Base-by-base conservation (phyloP, 345 rosid genomes). In the Eutrema heterophyllum region DNA sequence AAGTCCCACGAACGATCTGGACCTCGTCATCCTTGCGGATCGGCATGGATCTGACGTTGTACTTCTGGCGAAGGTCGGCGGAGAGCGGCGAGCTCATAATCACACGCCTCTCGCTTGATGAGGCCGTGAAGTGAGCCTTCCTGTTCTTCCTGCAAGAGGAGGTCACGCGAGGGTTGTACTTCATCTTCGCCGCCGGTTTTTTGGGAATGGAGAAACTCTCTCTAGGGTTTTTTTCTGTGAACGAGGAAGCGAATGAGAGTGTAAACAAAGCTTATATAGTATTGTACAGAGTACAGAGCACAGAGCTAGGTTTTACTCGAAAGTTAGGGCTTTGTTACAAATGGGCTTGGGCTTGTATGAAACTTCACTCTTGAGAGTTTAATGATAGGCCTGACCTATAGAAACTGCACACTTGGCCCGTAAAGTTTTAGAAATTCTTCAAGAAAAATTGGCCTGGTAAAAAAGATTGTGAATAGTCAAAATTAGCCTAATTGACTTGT, bases 21-120 rank as follows among this genome's bases (percentile, higher is more conserved):
- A 89, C 93, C 81, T 89, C 96, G 58, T 89, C 96, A 78, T 89
- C 96, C 64, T 89, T 89, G 49, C 93, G 91, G 7, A 88, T 81
- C 18, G 93, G 93, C 89, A 89, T 86, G 27, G 96, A 89, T 71
- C 93, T 72, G 15, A 89, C 93, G 75, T 84, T 89, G 89, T 89
- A 83, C 82, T 89, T 89, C 82, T 82, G 83, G 14, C 96, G 90
- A 6, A 89, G 87, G 40, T 89, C 96, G 30, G 82, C 14, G 5
- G 96, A 87, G 38, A 89, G 85, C 0, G 93, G 81, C 0, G 96
- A 84, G 77, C 93, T 87, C 96, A 89, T 89, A 36, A 89, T 68
- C 13, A 89, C 78, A 14, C 96, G 92, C 30, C 96, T 83, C 46
- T 87, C 83, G 64, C 91, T 86, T 7, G 96, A 89, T 0, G 96